phyloP scores from a whole-genome alignment of 306 rosid genomes.

The Rosa rugosa region DNA sequence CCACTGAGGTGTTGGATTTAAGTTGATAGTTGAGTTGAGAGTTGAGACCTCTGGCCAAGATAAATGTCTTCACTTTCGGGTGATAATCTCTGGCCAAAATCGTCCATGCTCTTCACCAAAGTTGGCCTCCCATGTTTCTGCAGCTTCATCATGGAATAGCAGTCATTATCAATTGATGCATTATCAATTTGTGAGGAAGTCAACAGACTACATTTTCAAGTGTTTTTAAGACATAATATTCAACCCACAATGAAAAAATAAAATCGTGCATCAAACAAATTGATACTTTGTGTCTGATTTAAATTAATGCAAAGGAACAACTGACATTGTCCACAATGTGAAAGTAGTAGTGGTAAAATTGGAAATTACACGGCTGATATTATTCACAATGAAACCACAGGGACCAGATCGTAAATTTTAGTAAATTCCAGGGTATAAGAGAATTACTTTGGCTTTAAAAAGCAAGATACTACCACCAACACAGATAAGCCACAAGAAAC shows the following conservation, averaged over 20 bases:
- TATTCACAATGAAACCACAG: neutral
- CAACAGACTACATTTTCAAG: neutral
- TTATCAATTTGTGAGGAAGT: neutral
- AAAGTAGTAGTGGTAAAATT: neutral
- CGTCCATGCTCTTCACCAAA: slow-evolving; percentile 17
- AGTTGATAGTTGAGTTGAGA: slow-evolving; percentile 10
- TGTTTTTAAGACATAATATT: neutral
- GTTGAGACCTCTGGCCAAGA: slow-evolving; percentile 21
- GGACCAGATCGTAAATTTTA: neutral
- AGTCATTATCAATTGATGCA: slow-evolving; percentile 2
- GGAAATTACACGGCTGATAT: slow-evolving; percentile 2
- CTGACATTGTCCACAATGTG: neutral
- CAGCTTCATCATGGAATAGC: neutral
- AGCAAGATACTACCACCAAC: neutral
- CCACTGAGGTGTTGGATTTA: neutral
- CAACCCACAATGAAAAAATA: neutral
- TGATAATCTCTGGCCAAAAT: slow-evolving; percentile 8
- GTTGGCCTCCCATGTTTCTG: slow-evolving; percentile 30
- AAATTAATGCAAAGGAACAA: neutral
- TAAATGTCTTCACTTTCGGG: slow-evolving; percentile 17
- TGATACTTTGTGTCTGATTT: neutral
- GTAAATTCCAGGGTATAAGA: neutral
- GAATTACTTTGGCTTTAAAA: neutral
- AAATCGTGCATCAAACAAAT: neutral
- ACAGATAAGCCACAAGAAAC: neutral